phyloP scores from a whole-genome alignment of 75 land plant species.

The Picea sitchensis region DNA sequence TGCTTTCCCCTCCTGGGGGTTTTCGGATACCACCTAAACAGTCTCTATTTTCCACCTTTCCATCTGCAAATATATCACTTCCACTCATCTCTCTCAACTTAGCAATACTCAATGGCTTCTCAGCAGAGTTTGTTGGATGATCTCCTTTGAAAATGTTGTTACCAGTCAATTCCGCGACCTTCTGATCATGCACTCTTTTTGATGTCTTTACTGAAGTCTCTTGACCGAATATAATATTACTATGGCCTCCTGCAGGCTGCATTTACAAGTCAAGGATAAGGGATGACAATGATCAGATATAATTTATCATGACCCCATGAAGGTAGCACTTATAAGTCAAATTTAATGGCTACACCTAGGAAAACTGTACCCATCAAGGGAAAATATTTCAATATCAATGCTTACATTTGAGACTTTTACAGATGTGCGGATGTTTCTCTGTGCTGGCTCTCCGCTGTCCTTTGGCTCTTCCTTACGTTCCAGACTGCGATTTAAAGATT shows the following conservation, averaged over 20 bases:
- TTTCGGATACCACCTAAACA: conserved; percentile 43
- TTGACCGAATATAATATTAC: conserved; percentile 37
- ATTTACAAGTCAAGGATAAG: conserved; percentile 1
- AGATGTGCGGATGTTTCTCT: conserved; percentile 40
- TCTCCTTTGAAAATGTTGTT: conserved; percentile 38
- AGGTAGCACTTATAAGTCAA: not conserved
- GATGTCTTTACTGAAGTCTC: conserved; percentile 16
- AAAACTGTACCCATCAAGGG: not conserved
- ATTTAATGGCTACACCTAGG: not conserved
- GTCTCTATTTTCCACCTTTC: conserved; percentile 29
- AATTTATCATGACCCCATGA: not conserved
- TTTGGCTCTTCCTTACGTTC: conserved; percentile 32
- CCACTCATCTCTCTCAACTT: conserved; percentile 54
- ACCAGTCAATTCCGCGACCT: conserved; percentile 45
- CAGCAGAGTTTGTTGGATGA: conserved; percentile 13
- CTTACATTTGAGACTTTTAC: conserved; percentile 56
- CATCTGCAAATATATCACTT: conserved; percentile 55
- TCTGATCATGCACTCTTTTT: conserved; percentile 35
- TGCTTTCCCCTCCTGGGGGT: conserved; percentile 57
- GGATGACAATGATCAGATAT: not conserved
- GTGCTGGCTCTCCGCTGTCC: conserved; percentile 13
- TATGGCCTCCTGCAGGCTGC: conserved; percentile 55
- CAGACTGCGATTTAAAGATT: conserved; percentile 19
- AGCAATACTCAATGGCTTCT: conserved; percentile 29
- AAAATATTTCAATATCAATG: not conserved